Base-by-base conservation (phyloP, 352 stramenopile species). In the Phytophthora sp. region DNA sequence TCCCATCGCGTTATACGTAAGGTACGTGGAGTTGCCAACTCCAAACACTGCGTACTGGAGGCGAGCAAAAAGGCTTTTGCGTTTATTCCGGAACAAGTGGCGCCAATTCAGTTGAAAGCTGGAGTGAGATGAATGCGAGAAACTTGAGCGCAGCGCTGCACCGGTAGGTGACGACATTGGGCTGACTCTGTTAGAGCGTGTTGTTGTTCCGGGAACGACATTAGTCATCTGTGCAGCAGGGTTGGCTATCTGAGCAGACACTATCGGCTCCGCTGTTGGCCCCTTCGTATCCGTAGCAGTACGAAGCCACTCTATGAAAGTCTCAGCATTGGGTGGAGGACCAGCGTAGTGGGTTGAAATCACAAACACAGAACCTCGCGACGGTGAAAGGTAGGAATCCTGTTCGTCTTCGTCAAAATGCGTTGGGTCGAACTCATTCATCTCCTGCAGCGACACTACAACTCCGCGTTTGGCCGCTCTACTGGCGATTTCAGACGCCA, bases 21-120 rank as follows among this genome's bases (percentile, higher is more conserved):
- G 82, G 66, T 99, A 99, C 65, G 95, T 79, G 13, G 72, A 93
- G 72, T 98, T 98, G 6, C 96, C 97, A 5, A 99, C 78, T 35
- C 95, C 96, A 86, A 99, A 99, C 1, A 99, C 95, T 12, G 88
- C 80, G 71, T 87, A 99, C 38, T 96, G 69, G 35, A 98, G 20
- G 72, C 80, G 13, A 65, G 18, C 20, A 94, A 63, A 39, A 6
- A 23, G 27, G 15, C 53, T n/a, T 24, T 51, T 20, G 18, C 42
- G 42, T n/a, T 50, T 50, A 26, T 23, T 50, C 42, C 42, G 11
- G n/a, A 50, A 50, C 26, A 35, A 35, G 26, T 50, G 24, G 15
- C 18, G 24, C 42, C 24, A 50, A 27, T 48, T 32, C 11, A 48
- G 41, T 4, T 50, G 26, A 30, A 50, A 50, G 26, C n/a, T 30